Percentiles rank a stretch among this genome's conserved stretches.
Conservation (phyloP, 2,329 filamentous ascomycete species). For the Microdochium trichocladiopsis region DNA sequence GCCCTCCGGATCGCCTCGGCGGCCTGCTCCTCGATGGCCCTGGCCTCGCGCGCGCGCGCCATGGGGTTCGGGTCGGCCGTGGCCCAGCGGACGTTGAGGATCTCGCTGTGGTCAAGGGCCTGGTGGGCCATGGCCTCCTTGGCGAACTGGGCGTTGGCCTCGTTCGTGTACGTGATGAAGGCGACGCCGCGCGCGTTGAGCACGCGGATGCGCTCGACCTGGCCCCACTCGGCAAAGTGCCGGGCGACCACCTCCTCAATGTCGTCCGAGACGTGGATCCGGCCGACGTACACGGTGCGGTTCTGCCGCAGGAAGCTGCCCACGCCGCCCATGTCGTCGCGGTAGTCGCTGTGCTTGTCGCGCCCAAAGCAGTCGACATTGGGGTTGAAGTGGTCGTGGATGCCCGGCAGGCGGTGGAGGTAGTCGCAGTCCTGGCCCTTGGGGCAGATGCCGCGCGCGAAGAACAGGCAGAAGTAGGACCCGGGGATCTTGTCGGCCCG, state of each 20-base stretch:
- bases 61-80: slow-evolving; percentile 94
- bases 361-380: slow-evolving; percentile 94
- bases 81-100: slow-evolving; percentile 94
- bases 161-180: slow-evolving; percentile 91
- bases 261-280: slow-evolving; percentile 93
- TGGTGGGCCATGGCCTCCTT: slow-evolving; percentile 97
- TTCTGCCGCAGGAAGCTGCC: slow-evolving; percentile 93
- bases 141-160: slow-evolving; percentile 83
- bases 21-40: slow-evolving; percentile 88
- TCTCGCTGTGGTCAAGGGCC: slow-evolving; percentile 81
- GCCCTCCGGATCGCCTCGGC: slow-evolving; percentile 87
- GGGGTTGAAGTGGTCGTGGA: slow-evolving; percentile 86
- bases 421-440: slow-evolving; percentile 93
- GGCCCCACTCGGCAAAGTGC: slow-evolving; percentile 96
- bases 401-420: slow-evolving; percentile 77
- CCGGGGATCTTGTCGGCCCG: slow-evolving; percentile 70
- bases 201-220: slow-evolving; percentile 81
- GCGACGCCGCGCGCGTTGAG: slow-evolving; percentile 84
- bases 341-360: slow-evolving; percentile 87
- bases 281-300: slow-evolving; percentile 84
- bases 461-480: slow-evolving; percentile 88
- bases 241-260: slow-evolving; percentile 93
- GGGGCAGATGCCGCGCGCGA: slow-evolving; percentile 74
- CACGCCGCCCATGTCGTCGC: slow-evolving; percentile 96
- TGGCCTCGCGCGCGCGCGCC: slow-evolving; percentile 85